Evolutionary conservation across 2,329 filamentous ascomycete genomes (phyloP).

Genomic region (Talaromyces marneffei): DNA sequence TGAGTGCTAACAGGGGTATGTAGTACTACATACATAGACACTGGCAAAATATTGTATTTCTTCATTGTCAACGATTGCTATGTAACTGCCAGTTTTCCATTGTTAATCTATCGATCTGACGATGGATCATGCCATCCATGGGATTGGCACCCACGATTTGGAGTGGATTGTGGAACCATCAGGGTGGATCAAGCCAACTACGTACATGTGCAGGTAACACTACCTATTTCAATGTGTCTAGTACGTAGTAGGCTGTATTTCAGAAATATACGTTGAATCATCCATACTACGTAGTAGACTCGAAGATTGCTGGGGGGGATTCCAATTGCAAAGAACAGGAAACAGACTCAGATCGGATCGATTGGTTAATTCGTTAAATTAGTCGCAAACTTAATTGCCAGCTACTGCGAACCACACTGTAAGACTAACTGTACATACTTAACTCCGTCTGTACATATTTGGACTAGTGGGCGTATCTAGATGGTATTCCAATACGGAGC

Average conservation of each 20-base stretch:
- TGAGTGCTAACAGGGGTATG: neutral
- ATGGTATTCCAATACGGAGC: neutral
- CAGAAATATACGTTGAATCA: neutral
- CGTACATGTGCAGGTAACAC: slow-evolving; percentile 1
- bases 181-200: neutral
- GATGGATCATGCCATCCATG: neutral
- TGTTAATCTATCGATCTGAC: neutral
- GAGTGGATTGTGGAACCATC: slow-evolving; percentile 1
- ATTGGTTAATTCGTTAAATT: neutral
- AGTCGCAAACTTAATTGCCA: neutral
- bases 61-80: neutral
- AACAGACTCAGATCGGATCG: neutral
- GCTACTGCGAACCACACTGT: neutral
- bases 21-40: neutral
- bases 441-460: neutral
- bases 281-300: neutral
- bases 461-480: neutral
- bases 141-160: slow-evolving; percentile 7
- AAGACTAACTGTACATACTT: no score
- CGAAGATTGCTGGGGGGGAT: neutral
- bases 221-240: neutral
- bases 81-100: neutral
- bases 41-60: neutral
- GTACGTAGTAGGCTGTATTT: neutral
- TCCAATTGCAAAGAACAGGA: neutral